Evolutionary conservation across 1,284 basidiomycete genomes (phyloP).

Genomic region (Pterula multifida): DNA sequence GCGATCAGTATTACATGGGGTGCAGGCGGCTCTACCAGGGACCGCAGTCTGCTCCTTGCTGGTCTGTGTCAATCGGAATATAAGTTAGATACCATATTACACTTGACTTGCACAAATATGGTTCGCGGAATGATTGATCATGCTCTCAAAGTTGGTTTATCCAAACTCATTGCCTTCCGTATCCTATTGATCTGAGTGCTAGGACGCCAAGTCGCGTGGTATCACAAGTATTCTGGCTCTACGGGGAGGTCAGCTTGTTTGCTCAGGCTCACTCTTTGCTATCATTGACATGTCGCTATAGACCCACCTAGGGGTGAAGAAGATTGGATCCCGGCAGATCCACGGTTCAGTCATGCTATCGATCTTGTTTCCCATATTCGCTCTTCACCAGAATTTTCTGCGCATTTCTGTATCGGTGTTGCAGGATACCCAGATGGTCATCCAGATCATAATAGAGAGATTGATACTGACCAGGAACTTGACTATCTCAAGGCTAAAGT

Average conservation of each 20-base stretch:
- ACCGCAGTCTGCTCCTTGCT: constrained; percentile 81
- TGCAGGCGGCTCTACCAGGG: constrained; percentile 88
- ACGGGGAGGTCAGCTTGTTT: constrained; percentile 72
- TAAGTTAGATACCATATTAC: constrained; percentile 77
- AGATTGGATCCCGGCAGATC: constrained; percentile 81
- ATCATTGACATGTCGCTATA: constrained; percentile 14
- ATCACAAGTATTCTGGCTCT: constrained; percentile 90
- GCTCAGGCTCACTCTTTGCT: neutral
- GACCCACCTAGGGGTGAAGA: constrained; percentile 92
- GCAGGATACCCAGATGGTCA: constrained; percentile 90
- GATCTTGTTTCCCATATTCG: constrained; percentile 92
- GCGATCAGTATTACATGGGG: constrained; percentile 93
- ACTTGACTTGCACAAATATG: constrained; percentile 98
- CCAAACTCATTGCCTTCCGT: neutral
- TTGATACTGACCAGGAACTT: constrained; percentile 62
- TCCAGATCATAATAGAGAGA: constrained; percentile 41
- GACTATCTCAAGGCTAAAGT: constrained; percentile 79
- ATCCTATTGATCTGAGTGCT: neutral
- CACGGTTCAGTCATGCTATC: constrained; percentile 76
- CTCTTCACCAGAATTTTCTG: constrained; percentile 64
- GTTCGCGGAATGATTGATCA: constrained; percentile 78
- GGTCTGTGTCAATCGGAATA: constrained; percentile 59
- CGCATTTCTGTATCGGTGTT: constrained; percentile 87
- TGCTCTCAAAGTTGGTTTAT: constrained; percentile 55
- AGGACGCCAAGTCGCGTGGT: constrained; percentile 75